Base-by-base conservation (phyloP, 73 alveolate genomes). In the Paramecium tetraurelia region DNA sequence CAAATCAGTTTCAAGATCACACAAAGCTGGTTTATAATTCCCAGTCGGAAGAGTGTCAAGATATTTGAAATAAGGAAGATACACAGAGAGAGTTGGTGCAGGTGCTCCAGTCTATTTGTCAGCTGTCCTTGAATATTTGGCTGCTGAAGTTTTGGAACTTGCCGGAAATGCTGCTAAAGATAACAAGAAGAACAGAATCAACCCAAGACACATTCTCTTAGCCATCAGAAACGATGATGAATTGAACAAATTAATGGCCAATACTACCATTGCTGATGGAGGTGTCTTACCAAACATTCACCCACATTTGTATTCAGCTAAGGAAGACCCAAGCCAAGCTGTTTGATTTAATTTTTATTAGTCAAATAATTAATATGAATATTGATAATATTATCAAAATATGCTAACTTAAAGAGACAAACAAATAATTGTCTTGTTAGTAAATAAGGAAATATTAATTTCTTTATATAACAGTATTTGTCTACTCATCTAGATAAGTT, bases 51-150 rank as follows among this genome's bases (percentile, higher is more conserved):
- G 99, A 94, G 94, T 95, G 58, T 97, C 98, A 69, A 92, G 96
- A 92, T 96, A 86, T 89, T 87, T 92, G 88, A 95, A 95, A 94
- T 85, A 90, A 50, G 99, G 98, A 50, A 92, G 95, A 89, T 96
- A 96, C 93, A 95, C 98, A 72, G 99, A 96, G 63, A 95, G 99
- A 95, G 95, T 96, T 77, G 97, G 97, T 38, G 96, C 97, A 40
- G 99, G 99, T 22, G 97, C 99, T 59, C 98, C 99, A 70, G 99
- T 96, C 50, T 95, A 92, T 92, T 84, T 93, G n/a, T 97, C 99
- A 50, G 98, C 98, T 68, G 97, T 93, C 80, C 86, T 96, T 63
- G 97, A 96, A 92, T 95, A 96, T 83, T 70, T 96, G 46, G 95
- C 97, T 48, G 96, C 97, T 22, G 98, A 96, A 85, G 96, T 96